phyloP scores from a whole-genome alignment of 1,284 basidiomycete species.

The Tilletia walkeri region DNA sequence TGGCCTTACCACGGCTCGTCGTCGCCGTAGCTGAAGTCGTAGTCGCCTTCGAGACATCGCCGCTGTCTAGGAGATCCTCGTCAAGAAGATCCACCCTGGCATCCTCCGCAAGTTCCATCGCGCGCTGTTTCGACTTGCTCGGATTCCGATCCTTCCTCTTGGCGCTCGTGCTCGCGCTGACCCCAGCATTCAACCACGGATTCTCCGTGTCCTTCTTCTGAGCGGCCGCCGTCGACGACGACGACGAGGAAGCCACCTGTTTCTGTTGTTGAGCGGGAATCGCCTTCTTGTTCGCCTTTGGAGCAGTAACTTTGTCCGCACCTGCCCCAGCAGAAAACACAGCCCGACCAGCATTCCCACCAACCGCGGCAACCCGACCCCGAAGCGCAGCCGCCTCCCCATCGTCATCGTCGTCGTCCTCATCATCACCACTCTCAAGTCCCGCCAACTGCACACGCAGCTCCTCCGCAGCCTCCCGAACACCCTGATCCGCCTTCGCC shows the following conservation, averaged over 20 bases:
- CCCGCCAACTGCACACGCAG: constrained; percentile 33
- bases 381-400: constrained; percentile 18
- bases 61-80: neutral
- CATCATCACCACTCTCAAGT: constrained; percentile 27
- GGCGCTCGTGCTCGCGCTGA: neutral
- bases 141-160: neutral
- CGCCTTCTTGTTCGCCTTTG: constrained; percentile 23
- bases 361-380: constrained; percentile 23
- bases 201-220: constrained; percentile 19
- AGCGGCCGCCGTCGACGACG: neutral
- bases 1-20: neutral
- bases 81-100: constrained; percentile 27
- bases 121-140: constrained; percentile 26
- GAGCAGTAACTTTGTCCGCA: neutral
- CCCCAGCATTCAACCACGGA: neutral
- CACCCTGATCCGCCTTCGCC: constrained; percentile 34
- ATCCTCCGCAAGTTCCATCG: constrained; percentile 21
- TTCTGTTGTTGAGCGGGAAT: too few species aligned
- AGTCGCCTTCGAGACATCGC: constrained; percentile 19
- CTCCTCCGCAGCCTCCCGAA: constrained; percentile 38
- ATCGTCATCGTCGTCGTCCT: constrained; percentile 26
- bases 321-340: constrained; percentile 27
- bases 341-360: constrained; percentile 38
- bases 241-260: too few species aligned
- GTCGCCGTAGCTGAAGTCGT: constrained; percentile 26